A percentile compares a stretch with the other conserved stretches of the same genome.
These are phyloP conservation scores for Sclerotinia glacialis DNA, from an alignment of 2,329 filamentous ascomycete species.

Conservation along the genomic window DNA sequence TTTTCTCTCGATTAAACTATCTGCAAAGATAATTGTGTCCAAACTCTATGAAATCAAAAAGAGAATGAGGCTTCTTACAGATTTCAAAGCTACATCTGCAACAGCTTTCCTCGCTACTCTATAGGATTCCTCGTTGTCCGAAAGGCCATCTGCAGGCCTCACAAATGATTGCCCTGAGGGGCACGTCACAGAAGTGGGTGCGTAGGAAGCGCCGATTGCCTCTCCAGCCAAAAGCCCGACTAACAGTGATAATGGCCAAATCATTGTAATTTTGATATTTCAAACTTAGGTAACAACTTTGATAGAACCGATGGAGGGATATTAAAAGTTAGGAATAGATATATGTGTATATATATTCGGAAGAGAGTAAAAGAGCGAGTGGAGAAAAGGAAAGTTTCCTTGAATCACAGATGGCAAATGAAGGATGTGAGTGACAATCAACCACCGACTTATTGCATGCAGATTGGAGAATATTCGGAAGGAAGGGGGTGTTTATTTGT, in stretches of 20 bases:
- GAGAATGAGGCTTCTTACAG: slow-evolving; percentile 19
- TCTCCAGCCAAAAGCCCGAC: slow-evolving; percentile 22
- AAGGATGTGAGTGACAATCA: neutral
- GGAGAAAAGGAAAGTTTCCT: neutral
- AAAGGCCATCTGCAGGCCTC: slow-evolving; percentile 41
- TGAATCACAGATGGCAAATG: neutral
- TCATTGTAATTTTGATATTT: slow-evolving; percentile 22
- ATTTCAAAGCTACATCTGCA: slow-evolving; percentile 42
- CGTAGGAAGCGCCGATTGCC: slow-evolving; percentile 33
- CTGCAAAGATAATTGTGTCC: neutral
- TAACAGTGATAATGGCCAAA: slow-evolving; percentile 21
- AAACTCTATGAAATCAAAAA: neutral
- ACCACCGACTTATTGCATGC: neutral
- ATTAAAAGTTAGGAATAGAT: neutral
- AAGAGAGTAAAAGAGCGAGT: neutral
- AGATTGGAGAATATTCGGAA: neutral
- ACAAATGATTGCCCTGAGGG: slow-evolving; percentile 41
- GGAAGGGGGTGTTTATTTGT: slow-evolving; percentile 11
- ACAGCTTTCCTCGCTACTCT: slow-evolving; percentile 41
- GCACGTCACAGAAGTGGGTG: slow-evolving; percentile 41
- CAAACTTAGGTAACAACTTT: neutral
- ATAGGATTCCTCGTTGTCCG: slow-evolving; percentile 42
- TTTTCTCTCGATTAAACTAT: neutral
- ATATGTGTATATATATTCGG: neutral
- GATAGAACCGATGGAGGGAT: neutral